phyloP scores from a whole-genome alignment of 2,329 filamentous ascomycete genomes.

The Onygenales sp. region DNA sequence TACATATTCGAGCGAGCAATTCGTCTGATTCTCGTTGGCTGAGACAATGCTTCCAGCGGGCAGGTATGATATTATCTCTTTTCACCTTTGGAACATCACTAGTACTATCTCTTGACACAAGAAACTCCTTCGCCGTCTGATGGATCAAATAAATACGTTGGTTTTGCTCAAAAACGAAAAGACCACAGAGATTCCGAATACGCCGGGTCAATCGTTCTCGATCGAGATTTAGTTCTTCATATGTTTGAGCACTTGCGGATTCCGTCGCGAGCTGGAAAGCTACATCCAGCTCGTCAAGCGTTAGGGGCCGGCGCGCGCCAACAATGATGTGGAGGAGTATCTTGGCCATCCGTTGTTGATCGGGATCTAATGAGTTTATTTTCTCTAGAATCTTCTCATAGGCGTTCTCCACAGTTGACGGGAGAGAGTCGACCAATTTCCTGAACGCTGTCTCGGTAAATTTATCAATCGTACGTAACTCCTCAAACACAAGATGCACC shows the following conservation, averaged over 20 bases:
- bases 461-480: conserved; percentile 14
- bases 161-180: background rate
- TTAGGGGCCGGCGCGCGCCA: background rate
- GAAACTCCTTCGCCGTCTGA: background rate
- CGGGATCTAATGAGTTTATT: background rate
- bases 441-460: no score
- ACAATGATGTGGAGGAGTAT: background rate
- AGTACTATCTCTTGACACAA: background rate
- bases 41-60: background rate
- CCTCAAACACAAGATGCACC: conserved; percentile 19
- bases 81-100: background rate
- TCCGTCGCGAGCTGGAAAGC: background rate
- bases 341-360: background rate
- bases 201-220: background rate
- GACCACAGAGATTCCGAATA: background rate
- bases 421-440: background rate
- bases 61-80: no score
- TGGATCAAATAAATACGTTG: background rate
- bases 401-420: background rate
- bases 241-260: background rate
- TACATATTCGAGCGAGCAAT: background rate
- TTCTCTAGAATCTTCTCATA: background rate
- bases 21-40: background rate
- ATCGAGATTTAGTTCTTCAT: background rate
- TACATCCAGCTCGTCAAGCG: background rate